A percentile compares a stretch with the other conserved stretches of the same genome.
Evolutionary conservation across 2,329 filamentous ascomycete genomes (phyloP).

Genomic region (Penicillium sp.): DNA sequence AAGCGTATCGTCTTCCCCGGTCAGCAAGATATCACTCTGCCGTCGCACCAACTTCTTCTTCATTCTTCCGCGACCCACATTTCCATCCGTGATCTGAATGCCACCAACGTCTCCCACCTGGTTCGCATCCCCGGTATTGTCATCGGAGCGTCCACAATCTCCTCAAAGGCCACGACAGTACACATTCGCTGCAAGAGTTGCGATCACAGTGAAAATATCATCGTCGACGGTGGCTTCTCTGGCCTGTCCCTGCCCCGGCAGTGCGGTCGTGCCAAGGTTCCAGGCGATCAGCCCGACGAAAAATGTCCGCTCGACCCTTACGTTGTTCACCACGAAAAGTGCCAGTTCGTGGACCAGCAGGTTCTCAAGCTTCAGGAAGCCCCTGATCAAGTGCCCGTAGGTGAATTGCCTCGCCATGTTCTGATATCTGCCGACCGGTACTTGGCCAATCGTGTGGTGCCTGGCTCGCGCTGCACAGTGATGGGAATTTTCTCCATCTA

Average conservation of each 20-base stretch:
- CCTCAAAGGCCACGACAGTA: constrained; percentile 85
- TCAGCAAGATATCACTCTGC: constrained; percentile 61
- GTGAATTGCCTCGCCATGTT: constrained; percentile 90
- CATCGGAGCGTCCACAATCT: constrained; percentile 93
- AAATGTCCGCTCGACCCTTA: constrained; percentile 92
- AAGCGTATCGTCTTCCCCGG: constrained; percentile 87
- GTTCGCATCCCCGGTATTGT: constrained; percentile 96
- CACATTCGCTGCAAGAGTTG: constrained; percentile 87
- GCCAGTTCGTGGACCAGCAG: constrained; percentile 93
- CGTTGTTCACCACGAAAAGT: constrained; percentile 91
- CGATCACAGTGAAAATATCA: constrained; percentile 62
- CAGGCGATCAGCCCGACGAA: constrained; percentile 60
- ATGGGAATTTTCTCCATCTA: constrained; percentile 99
- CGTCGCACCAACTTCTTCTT: constrained; percentile 88
- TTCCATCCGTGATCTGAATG: constrained; percentile 89
- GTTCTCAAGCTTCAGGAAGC: constrained; percentile 97
- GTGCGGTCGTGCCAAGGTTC: constrained; percentile 59
- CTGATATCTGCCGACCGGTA: constrained; percentile 95
- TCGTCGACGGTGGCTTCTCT: constrained; percentile 77
- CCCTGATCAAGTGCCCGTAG: constrained; percentile 93
- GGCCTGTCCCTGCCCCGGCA: constrained; percentile 76
- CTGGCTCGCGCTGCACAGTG: constrained; percentile 86
- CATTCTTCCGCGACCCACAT: constrained; percentile 87
- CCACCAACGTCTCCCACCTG: constrained; percentile 86
- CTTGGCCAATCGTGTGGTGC: constrained; percentile 89